phyloP scores from a whole-genome alignment of 371 early-diverging fungal genomes.

The Mortierella sp. region DNA sequence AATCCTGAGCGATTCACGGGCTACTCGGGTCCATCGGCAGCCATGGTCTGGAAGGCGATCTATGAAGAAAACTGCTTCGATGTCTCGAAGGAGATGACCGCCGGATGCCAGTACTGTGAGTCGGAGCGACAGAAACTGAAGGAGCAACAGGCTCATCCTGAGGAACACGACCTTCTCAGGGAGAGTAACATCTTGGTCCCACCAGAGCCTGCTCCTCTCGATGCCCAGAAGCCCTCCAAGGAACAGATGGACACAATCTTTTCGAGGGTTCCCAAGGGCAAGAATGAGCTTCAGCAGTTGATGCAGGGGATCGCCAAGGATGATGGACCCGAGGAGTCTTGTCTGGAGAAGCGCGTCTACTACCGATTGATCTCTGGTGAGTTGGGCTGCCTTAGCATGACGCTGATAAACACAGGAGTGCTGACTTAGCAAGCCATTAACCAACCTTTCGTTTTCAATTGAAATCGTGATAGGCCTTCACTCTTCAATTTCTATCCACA shows the following conservation, averaged over 20 bases:
- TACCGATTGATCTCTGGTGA: slow-evolving; percentile 93
- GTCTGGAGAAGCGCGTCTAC: slow-evolving; percentile 93
- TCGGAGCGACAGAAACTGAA: slow-evolving; percentile 28
- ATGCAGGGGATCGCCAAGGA: slow-evolving; percentile 50
- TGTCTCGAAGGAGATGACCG: slow-evolving; percentile 72
- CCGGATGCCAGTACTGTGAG: slow-evolving; percentile 42
- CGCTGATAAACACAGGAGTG: too few relatives aligned
- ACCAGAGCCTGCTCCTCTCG: slow-evolving; percentile 45
- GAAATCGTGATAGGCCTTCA: slow-evolving; percentile 71
- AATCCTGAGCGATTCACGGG: slow-evolving; percentile 98
- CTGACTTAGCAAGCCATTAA: not conserved
- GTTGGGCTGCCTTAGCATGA: not conserved
- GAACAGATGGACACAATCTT: slow-evolving; percentile 51
- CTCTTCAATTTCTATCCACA: slow-evolving; percentile 97
- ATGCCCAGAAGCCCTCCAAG: slow-evolving; percentile 31
- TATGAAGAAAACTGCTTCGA: slow-evolving; percentile 97
- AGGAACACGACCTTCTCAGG: slow-evolving; percentile 1
- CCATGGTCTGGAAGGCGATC: slow-evolving; percentile 93
- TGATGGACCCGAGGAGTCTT: slow-evolving; percentile 67
- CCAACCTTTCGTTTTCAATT: not conserved
- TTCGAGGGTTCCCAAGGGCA: slow-evolving; percentile 45
- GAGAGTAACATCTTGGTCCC: slow-evolving; percentile 36
- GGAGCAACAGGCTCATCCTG: slow-evolving; percentile 16
- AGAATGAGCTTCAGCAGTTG: slow-evolving; percentile 29
- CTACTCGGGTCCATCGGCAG: slow-evolving; percentile 91